Base-by-base conservation (phyloP, 2,329 filamentous ascomycete species). In the Diaporthe sp. region DNA sequence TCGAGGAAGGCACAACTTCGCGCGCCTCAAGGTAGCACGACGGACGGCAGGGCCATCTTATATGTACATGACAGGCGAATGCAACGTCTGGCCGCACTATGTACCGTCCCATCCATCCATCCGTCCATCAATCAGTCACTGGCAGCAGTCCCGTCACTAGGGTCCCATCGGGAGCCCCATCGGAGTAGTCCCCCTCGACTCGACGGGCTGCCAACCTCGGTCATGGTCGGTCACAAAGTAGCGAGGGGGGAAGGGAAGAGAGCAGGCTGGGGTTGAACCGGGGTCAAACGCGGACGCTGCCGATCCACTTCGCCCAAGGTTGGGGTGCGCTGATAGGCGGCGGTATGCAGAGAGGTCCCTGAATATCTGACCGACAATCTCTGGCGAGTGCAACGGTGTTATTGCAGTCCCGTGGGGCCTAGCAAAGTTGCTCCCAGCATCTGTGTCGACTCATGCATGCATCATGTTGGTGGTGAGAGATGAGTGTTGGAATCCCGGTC, bases 301-400 rank as follows among this genome's bases (percentile, higher is more conserved):
- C 57, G 57, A 64, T 64, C 70, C 45, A 47, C 55, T 35, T 50
- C 22, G 30, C 10, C 25, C 33, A 42, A 55, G 57, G 19, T 54
- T 50, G 45, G 64, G 35, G 25, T 25, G 22, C 38, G 69, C 69
- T 61, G 69, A 72, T 72, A 72, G 57, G 57, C 45, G 13, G 45
- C 47, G 70, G 60, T 72, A 55, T n/a, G 47, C 45, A 52, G 35
- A 54, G 8, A 42, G 35, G 70, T 72, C 70, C 70, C 70, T 72
- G 70, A 30, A 64, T 72, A 72, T 72, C 57, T 72, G 70, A 64
- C 70, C 70, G 60, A 72, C 70, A 54, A 72, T 55, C 45, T n/a
- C 45, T 28, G 45, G 40, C 57, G 35, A 38, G 45, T 72, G 57
- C 35, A 30, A 64, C 45, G 57, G 45, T 72, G 57, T 64, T 64